Conservation (phyloP, 345 rosid genomes). For the Arabidopsis arenosa region DNA sequence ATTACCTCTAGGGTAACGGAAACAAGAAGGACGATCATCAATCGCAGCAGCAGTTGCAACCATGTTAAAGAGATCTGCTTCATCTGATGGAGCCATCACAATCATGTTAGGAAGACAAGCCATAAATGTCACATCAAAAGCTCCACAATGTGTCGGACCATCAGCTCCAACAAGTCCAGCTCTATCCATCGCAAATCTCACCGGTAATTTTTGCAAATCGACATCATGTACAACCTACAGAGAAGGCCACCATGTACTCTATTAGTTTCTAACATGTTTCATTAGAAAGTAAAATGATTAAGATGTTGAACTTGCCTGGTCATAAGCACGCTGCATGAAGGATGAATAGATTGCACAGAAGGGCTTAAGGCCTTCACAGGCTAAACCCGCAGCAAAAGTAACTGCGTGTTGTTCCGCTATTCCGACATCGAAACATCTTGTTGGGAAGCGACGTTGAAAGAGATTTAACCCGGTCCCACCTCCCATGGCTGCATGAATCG, state of each 20-base stretch:
- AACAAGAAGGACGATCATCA: slow-evolving; percentile 93
- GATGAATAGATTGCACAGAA: slow-evolving; percentile 96
- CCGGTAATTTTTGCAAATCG: slow-evolving; percentile 92
- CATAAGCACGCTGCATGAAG: slow-evolving; percentile 97
- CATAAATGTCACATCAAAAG: slow-evolving; percentile 94
- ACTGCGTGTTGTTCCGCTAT: slow-evolving; percentile 99
- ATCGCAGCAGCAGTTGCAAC: slow-evolving; percentile 96
- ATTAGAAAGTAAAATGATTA: not conserved
- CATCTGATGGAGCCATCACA: slow-evolving; percentile 98
- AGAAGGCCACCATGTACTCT: not conserved
- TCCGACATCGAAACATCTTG: slow-evolving; percentile 93
- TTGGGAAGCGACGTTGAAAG: slow-evolving; percentile 85
- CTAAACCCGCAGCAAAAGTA: slow-evolving; percentile 97
- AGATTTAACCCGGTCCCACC: slow-evolving; percentile 95
- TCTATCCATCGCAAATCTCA: slow-evolving; percentile 98
- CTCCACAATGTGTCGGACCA: slow-evolving; percentile 98
- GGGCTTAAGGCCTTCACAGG: slow-evolving; percentile 95
- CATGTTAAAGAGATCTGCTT: slow-evolving; percentile 97
- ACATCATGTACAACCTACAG: slow-evolving; percentile 94
- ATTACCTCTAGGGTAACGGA: slow-evolving; percentile 95
- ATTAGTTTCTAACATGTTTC: not conserved
- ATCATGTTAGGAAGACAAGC: slow-evolving; percentile 99
- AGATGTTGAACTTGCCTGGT: slow-evolving; percentile 67
- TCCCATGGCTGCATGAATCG: slow-evolving; percentile 99
- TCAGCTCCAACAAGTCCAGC: slow-evolving; percentile 99